Percentiles rank a stretch among this genome's conserved stretches.
These are phyloP conservation scores for Cercospora zeina DNA, from an alignment of 2,329 filamentous ascomycete species.

Conservation along the genomic window DNA sequence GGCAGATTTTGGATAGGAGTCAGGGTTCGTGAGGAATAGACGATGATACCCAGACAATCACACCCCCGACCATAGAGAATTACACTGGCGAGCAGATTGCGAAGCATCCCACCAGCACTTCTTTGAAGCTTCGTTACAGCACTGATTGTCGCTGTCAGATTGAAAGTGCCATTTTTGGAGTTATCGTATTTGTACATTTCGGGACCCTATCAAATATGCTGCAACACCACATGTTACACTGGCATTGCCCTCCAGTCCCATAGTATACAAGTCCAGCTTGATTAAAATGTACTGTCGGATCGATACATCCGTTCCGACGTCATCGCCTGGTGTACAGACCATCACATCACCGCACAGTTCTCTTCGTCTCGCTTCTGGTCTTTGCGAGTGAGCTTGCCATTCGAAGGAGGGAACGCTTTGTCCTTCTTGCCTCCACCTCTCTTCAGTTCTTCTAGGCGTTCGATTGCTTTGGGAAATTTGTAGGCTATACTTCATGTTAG, in stretches of 20 bases:
- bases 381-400: constrained; percentile 76
- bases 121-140: too few relatives aligned
- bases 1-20: background rate
- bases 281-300: too few relatives aligned
- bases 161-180: background rate
- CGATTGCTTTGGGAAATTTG: constrained; percentile 89
- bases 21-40: background rate
- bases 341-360: constrained; percentile 79
- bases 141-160: too few relatives aligned
- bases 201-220: too few relatives aligned
- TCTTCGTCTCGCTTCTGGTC: constrained; percentile 84
- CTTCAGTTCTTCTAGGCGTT: constrained; percentile 89
- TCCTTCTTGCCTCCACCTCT: constrained; percentile 65
- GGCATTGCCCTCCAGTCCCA: too few relatives aligned
- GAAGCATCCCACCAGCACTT: background rate
- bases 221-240: too few relatives aligned
- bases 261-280: too few relatives aligned
- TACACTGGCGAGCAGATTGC: background rate
- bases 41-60: background rate
- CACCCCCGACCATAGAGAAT: background rate
- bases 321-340: background rate
- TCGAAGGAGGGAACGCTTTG: constrained; percentile 35
- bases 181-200: too few relatives aligned
- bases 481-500: constrained; percentile 62
- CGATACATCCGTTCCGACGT: background rate